These are phyloP conservation scores for Chytriomyces sp. DNA, from an alignment of 192 early-diverging fungal species.

Conservation along the genomic window DNA sequence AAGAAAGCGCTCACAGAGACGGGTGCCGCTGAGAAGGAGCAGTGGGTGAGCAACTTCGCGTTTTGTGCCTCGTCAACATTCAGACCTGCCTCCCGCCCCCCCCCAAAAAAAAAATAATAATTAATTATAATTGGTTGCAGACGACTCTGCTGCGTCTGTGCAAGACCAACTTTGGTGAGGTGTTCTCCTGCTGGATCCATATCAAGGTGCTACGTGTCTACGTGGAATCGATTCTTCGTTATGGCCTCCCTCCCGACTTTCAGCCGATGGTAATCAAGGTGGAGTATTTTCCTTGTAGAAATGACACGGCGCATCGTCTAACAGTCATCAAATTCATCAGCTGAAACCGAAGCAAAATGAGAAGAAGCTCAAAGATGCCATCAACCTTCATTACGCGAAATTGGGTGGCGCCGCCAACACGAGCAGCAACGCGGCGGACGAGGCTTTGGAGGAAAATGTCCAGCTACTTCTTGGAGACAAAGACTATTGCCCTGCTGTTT, in stretches of 20 bases:
- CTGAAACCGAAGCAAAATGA: constrained; percentile 77
- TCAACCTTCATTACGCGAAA: constrained; percentile 80
- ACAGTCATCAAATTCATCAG: constrained; percentile 28
- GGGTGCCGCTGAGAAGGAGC: constrained; percentile 81
- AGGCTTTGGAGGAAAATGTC: constrained; percentile 83
- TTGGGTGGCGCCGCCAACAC: constrained; percentile 72
- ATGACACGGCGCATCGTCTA: constrained; percentile 1
- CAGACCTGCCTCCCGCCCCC: background rate
- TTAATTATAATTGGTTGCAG: constrained; percentile 31
- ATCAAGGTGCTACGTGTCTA: constrained; percentile 92
- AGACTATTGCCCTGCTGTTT: constrained; percentile 89
- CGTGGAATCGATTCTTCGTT: constrained; percentile 96
- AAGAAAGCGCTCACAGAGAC: constrained; percentile 64
- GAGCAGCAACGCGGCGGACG: constrained; percentile 34
- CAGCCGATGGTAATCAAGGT: constrained; percentile 72
- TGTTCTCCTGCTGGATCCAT: constrained; percentile 90
- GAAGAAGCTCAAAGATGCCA: constrained; percentile 72
- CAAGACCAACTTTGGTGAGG: constrained; percentile 93
- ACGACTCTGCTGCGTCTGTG: constrained; percentile 78
- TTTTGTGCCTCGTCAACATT: background rate
- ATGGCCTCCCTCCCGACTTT: constrained; percentile 97
- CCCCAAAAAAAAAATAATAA: constrained; percentile 25
- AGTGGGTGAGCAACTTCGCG: constrained; percentile 50
- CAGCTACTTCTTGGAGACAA: constrained; percentile 76
- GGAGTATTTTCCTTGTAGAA: constrained; percentile 14